Evolutionary conservation across 257 asterid genomes (phyloP).

Genomic region (Osmanthus fragrans): DNA sequence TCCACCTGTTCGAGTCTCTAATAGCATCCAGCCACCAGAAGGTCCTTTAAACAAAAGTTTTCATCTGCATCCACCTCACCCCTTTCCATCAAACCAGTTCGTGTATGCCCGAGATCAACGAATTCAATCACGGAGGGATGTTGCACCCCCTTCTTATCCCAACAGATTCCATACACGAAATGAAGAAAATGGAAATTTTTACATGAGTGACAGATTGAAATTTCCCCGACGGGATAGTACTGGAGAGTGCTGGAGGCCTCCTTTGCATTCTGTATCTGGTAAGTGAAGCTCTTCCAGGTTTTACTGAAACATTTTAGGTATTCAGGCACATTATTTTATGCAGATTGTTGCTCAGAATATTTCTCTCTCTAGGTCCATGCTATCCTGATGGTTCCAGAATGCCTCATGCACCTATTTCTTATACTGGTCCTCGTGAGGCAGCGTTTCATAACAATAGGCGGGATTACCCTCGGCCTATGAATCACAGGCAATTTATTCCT

Average conservation of each 20-base stretch:
- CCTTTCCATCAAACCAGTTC: slow-evolving; percentile 85
- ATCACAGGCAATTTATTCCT: slow-evolving; percentile 55
- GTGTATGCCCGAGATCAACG: slow-evolving; percentile 72
- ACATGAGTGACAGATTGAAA: slow-evolving; percentile 60
- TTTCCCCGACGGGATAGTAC: slow-evolving; percentile 44
- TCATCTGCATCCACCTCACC: slow-evolving; percentile 81
- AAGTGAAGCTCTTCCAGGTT: slow-evolving; percentile 9
- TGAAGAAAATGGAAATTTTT: slow-evolving; percentile 53
- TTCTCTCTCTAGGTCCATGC: slow-evolving; percentile 57
- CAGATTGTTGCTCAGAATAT: slow-evolving; percentile 6
- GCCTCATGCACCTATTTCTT: slow-evolving; percentile 50
- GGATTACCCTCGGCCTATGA: slow-evolving; percentile 58
- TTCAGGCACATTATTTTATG: neutral
- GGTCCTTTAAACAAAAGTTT: slow-evolving; percentile 54
- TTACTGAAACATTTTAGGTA: neutral
- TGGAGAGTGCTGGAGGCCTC: slow-evolving; percentile 77
- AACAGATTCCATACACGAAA: slow-evolving; percentile 56
- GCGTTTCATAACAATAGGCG: slow-evolving; percentile 52
- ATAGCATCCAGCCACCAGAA: slow-evolving; percentile 44
- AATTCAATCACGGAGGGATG: slow-evolving; percentile 52
- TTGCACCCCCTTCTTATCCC: slow-evolving; percentile 53
- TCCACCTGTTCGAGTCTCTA: slow-evolving; percentile 41
- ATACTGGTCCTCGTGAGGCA: slow-evolving; percentile 59
- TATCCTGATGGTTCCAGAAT: slow-evolving; percentile 61
- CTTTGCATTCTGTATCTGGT: slow-evolving; percentile 59